phyloP scores from a whole-genome alignment of 192 early-diverging fungal genomes.

The Kappamyces sp. region DNA sequence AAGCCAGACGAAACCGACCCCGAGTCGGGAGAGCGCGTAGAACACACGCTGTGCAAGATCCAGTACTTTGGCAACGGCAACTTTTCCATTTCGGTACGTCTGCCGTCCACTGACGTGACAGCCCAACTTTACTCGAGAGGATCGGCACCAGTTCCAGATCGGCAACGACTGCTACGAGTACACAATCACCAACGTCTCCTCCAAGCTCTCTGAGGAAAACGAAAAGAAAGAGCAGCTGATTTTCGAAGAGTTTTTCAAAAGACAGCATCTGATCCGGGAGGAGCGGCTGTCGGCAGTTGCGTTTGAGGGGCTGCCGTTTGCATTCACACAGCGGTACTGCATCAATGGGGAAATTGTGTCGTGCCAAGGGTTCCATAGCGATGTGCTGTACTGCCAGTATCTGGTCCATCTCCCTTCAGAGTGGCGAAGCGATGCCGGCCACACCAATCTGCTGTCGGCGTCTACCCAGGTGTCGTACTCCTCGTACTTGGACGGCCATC shows the following conservation, averaged over 20 bases:
- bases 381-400: not conserved
- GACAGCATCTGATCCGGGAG: not conserved
- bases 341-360: constrained; percentile 2
- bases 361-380: not conserved
- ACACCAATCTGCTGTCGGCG: not conserved
- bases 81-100: constrained; percentile 3
- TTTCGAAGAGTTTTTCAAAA: constrained; percentile 7
- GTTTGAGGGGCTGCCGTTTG: not conserved
- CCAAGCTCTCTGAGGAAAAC: constrained; percentile 6
- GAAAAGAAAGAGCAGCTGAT: constrained; percentile 11
- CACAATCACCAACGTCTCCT: not conserved
- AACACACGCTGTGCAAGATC: not conserved
- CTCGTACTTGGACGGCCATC: no score
- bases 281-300: not conserved
- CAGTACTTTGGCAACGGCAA: constrained; percentile 14
- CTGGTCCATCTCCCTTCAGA: not conserved
- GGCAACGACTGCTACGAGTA: constrained; percentile 2
- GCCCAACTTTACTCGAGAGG: constrained; percentile 4
- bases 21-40: not conserved
- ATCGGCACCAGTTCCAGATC: not conserved
- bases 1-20: not conserved
- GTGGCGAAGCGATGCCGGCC: not conserved
- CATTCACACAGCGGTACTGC: not conserved
- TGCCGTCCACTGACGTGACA: not conserved
- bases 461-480: not conserved